Percentiles rank a stretch among this genome's conserved stretches.
Conservation (phyloP, 495 filamentous ascomycete genomes). For the Thermochaetoides thermophila region DNA sequence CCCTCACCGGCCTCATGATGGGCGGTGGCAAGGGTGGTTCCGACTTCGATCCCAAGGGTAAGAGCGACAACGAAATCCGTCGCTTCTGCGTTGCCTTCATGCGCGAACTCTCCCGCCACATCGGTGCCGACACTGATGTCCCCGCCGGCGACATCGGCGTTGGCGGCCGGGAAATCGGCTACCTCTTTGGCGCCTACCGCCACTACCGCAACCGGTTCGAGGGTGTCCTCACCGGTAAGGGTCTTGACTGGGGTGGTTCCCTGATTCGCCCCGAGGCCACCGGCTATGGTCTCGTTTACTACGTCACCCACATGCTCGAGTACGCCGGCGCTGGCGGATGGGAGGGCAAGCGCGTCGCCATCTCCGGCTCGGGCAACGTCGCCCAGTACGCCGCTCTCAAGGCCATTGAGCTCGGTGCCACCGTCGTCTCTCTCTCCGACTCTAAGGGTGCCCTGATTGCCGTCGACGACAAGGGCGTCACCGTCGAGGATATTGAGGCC, state of each 20-base stretch:
- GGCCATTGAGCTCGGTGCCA: constrained; percentile 88
- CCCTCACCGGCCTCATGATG: constrained; percentile 90
- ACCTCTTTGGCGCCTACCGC: constrained; percentile 91
- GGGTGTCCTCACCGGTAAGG: constrained; percentile 93
- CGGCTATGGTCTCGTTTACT: constrained; percentile 94
- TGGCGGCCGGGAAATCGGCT: constrained; percentile 78
- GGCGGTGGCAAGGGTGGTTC: constrained; percentile 96
- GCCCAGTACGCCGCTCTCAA: constrained; percentile 97
- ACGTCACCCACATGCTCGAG: constrained; percentile 90
- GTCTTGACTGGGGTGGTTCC: constrained; percentile 78
- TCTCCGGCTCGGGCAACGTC: constrained; percentile 96
- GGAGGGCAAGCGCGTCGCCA: constrained; percentile 82
- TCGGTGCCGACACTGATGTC: constrained; percentile 90
- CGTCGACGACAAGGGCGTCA: constrained; percentile 49
- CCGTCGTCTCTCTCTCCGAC: constrained; percentile 87
- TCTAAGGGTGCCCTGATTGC: constrained; percentile 72
- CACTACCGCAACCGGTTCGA: constrained; percentile 79
- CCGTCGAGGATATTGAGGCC: constrained; percentile 54
- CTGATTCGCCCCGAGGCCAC: constrained; percentile 96
- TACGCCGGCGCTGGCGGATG: constrained; percentile 80
- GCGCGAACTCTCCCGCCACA: constrained; percentile 86
- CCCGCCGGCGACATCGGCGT: constrained; percentile 93
- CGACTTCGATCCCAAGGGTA: constrained; percentile 99
- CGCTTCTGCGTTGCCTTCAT: constrained; percentile 96
- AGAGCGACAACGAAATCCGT: constrained; percentile 92